Evolutionary conservation across 179 eudicot genomes (phyloP), one percentile per base, ranked within the genome.

Genomic region (Camellia oleifera): DNA sequence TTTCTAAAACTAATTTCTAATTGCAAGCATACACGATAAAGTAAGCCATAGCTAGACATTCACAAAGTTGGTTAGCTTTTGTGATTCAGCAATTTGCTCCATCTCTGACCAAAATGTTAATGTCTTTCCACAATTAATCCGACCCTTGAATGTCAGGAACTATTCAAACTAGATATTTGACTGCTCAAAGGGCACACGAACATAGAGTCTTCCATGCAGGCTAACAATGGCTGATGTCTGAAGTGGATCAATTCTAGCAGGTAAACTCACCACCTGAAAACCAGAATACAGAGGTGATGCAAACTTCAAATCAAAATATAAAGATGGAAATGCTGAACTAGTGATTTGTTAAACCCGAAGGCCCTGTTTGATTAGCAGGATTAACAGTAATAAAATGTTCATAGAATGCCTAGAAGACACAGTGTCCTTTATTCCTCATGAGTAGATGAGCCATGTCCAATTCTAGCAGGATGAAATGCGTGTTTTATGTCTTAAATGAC

Each of bases 151-250:
- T 68, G 26, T 77, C 72, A 70, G 52, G 15, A 23, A 69, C 63
- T 44, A 78, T 78, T 48, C 20, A 23, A 7, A 62, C 79, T 63
- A 88, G 57, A 76, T 69, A 74, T 72, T 87, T 14, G 90, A 82
- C 76, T 87, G 88, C 85, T 93, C 97, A 78, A 91, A 91, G 40
- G 98, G 98, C 63, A 91, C 92, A 50, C 98, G 98, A 53, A 94
- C 95, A 82, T 86, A 91, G 78, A 94, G 97, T 67, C 95, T 87
- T 20, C 98, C 98, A 75, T 94, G 98, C 81, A 92, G 88, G 88
- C 98, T 92, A 52, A 94, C 98, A 79, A 94, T 92, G 4, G 98
- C 98, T 20, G 98, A 92, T 12, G 98, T 92, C 79, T 89, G 97
- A 65, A 92, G 91, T 45, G 98, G 92, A 83, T 92, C 92, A 60